Evolutionary conservation across 140 eudicot genomes (phyloP).

Genomic region (Stevia rebaudiana): DNA sequence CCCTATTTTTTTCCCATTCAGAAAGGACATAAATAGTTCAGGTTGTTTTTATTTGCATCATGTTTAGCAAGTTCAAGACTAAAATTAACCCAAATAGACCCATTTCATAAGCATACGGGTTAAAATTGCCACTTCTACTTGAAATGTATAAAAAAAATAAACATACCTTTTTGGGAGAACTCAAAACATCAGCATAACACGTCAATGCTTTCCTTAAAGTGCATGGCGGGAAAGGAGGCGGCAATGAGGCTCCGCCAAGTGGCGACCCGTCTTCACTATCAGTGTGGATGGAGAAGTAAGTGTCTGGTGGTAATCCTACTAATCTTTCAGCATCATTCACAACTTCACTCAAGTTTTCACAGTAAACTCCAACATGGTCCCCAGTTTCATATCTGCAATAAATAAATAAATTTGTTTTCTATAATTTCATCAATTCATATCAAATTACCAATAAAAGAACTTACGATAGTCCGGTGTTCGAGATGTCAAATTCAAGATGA

Average conservation of each 20-base stretch:
- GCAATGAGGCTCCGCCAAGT: constrained; percentile 67
- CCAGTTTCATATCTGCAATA: constrained; percentile 97
- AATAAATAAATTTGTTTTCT: not conserved
- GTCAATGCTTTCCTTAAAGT: constrained; percentile 79
- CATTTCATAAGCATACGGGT: not conserved
- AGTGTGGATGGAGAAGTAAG: constrained; percentile 72
- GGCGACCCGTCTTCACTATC: constrained; percentile 85
- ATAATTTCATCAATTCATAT: not conserved
- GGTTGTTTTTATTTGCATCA: too few relatives aligned
- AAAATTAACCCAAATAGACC: not conserved
- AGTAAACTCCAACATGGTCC: constrained; percentile 93
- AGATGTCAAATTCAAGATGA: constrained; percentile 88
- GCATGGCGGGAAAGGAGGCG: constrained; percentile 95
- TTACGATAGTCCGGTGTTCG: constrained; percentile 75
- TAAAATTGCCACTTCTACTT: too few relatives aligned
- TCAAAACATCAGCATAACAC: constrained; percentile 84
- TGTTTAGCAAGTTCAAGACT: not conserved
- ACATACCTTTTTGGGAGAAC: constrained; percentile 81
- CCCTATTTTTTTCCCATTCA: too few relatives aligned
- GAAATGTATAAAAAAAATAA: not conserved
- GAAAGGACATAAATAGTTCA: too few relatives aligned
- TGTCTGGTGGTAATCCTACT: constrained; percentile 50
- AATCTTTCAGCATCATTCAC: constrained; percentile 84
- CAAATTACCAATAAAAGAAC: constrained; percentile 19
- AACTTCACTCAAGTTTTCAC: constrained; percentile 78